Conservation (phyloP, 169 alveolate species). For the Eimeria praecox region DNA sequence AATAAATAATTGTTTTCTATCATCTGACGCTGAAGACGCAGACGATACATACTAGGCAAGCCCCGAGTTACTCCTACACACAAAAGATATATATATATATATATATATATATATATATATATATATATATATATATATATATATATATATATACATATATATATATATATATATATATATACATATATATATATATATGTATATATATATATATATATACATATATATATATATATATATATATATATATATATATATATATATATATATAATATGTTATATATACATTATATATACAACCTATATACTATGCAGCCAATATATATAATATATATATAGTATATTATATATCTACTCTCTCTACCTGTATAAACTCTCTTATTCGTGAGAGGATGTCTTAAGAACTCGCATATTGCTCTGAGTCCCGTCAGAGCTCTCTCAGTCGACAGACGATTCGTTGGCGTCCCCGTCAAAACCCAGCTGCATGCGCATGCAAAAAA, state of each 20-base stretch:
- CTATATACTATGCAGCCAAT: too few species aligned
- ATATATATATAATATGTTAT: neutral
- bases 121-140: neutral
- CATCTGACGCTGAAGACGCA: constrained; percentile 2
- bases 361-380: constrained; percentile 7
- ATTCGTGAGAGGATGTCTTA: constrained; percentile 47
- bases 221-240: too few species aligned
- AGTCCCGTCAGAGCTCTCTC: constrained; percentile 16
- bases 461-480: constrained; percentile 81
- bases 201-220: too few species aligned
- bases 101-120: neutral
- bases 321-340: too few species aligned
- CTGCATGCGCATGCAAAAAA: constrained; percentile 11
- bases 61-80: too few species aligned
- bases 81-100: too few species aligned
- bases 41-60: neutral
- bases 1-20: too few species aligned
- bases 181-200: neutral
- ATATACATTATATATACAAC: too few species aligned
- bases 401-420: constrained; percentile 43
- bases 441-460: constrained; percentile 59
- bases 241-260: neutral
- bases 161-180: too few species aligned
- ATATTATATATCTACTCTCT: neutral
- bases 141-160: neutral